Evolutionary conservation across 2,329 filamentous ascomycete genomes (phyloP).

Genomic region (Trichoderma aggressivum): DNA sequence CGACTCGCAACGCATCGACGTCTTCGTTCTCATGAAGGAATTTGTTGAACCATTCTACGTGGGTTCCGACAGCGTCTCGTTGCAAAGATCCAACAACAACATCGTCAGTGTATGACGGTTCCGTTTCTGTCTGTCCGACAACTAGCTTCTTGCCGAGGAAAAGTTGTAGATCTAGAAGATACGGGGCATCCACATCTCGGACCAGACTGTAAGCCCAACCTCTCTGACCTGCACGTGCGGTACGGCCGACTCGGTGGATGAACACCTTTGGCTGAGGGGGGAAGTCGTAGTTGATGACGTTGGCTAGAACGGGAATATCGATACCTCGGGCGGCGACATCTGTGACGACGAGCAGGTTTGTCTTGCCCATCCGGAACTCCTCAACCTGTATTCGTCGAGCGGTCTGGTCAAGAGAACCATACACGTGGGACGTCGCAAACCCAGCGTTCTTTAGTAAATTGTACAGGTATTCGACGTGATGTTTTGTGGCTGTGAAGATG

Average conservation of each 20-base stretch:
- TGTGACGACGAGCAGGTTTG: constrained; percentile 91
- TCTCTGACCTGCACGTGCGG: constrained; percentile 84
- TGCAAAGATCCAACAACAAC: constrained; percentile 76
- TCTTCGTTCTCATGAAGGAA: constrained; percentile 73
- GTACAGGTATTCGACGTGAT: constrained; percentile 92
- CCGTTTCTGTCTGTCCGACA: constrained; percentile 62
- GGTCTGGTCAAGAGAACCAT: constrained; percentile 90
- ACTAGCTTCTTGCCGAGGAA: constrained; percentile 85
- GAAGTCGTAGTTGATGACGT: constrained; percentile 99
- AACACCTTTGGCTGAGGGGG: constrained; percentile 96
- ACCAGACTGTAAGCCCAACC: constrained; percentile 96
- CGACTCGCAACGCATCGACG: constrained; percentile 64
- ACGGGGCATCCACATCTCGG: constrained; percentile 81
- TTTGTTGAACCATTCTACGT: constrained; percentile 81
- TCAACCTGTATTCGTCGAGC: constrained; percentile 90
- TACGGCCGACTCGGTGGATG: constrained; percentile 92
- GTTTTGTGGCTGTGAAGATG: constrained; percentile 90
- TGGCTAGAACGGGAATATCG: constrained; percentile 91
- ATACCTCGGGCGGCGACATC: constrained; percentile 96
- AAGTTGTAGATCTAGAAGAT: constrained; percentile 88
- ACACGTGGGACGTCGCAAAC: constrained; percentile 89
- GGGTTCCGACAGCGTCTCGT: constrained; percentile 68
- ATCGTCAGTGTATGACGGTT: constrained; percentile 73
- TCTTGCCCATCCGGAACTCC: constrained; percentile 77
- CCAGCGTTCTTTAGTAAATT: constrained; percentile 75